Conservation (phyloP, 176 grass and related monocot species). For the Oryza nivara region DNA sequence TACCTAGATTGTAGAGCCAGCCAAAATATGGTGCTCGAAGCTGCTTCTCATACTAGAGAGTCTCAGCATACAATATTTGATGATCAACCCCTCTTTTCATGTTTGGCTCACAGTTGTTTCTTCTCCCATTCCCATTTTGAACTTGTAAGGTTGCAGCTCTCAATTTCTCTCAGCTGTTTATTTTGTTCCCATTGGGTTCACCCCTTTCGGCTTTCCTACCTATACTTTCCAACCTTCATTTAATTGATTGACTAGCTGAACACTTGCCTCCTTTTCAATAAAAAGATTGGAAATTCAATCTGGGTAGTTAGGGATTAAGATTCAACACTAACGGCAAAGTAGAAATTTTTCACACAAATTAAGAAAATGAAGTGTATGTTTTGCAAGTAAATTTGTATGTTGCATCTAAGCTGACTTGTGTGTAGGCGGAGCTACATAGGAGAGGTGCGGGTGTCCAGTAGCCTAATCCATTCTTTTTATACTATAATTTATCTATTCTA, state of each 20-base stretch:
- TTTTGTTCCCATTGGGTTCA: not conserved
- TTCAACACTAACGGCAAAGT: no score
- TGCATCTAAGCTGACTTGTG: no score
- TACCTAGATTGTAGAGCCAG: no score
- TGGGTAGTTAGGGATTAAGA: no score
- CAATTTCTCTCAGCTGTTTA: not conserved
- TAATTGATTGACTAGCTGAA: not conserved
- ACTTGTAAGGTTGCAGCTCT: not conserved
- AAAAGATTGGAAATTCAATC: not conserved
- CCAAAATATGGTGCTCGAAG: no score
- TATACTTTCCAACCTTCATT: not conserved
- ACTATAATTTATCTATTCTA: no score
- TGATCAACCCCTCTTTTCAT: not conserved
- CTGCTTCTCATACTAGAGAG: no score
- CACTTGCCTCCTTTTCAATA: not conserved
- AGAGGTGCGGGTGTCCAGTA: no score
- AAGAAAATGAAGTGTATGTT: no score
- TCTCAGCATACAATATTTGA: not conserved
- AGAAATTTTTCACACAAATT: no score
- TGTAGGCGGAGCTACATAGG: no score
- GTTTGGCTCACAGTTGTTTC: not conserved
- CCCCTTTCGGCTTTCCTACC: not conserved
- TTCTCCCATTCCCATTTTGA: not conserved
- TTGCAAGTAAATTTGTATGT: no score
- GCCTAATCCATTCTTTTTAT: rapidly evolving